Evolutionary conservation across 2,329 filamentous ascomycete species (phyloP), one percentile per base, ranked within the genome.

Genomic region (Microcera coccophila): DNA sequence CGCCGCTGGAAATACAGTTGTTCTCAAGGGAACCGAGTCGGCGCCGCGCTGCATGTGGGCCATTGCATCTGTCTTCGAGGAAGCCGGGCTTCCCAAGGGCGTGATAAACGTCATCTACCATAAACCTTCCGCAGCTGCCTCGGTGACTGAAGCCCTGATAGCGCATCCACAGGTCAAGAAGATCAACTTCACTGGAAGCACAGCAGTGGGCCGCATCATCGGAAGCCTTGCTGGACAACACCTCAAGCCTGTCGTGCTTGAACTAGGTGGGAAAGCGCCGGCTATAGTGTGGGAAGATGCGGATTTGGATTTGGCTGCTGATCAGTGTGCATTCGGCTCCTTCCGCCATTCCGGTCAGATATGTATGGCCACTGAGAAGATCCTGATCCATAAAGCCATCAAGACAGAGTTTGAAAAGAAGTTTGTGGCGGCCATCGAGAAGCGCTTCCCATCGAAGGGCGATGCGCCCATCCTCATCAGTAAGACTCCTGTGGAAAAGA

Each of bases 171-270:
- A 72, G 0, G 69, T 94, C 43, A 84, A 81, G 62, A 94, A 94
- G 69, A 74, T 95, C 62, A 93, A 89, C 68, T 95, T 94, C 65
- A 95, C 89, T 0, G 89, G 89, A 24, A 85, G 79, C 57, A 90
- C 87, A 0, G 63, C 64, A 0, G 83, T 93, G 1, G 89, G 89
- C 1, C 76, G 80, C 22, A 84, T 89, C 59, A 81, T 95, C 44
- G 85, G 80, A 9, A 71, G 74, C 16, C 73, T 79, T 8, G 85
- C 85, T 0, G 89, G 85, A 20, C 79, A 85, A 60, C 69, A 85
- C 54, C 72, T 93, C 31, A 95, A 95, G 71, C 88, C 87, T 0
- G 76, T 86, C 1, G 70, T 94, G 2, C 75, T 94, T 57, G 89
- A 95, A 64, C 72, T 95, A 1, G 89, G 90, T 3, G 89, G 89